Base-by-base conservation (phyloP, 192 early-diverging fungal species). In the Podila verticillata region DNA sequence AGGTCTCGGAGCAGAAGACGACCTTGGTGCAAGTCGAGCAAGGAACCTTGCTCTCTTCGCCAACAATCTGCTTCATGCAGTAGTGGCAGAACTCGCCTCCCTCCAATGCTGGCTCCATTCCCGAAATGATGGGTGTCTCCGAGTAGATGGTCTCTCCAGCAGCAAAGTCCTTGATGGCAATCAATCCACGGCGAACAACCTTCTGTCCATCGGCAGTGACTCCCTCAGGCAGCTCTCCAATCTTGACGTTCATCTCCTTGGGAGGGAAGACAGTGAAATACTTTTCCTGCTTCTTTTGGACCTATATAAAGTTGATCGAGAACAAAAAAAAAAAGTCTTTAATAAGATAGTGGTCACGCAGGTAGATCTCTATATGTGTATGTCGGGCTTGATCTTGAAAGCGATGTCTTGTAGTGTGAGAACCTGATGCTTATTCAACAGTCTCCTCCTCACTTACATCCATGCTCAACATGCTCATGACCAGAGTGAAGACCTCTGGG, bases 401-500 rank as follows among this genome's bases (percentile, higher is more conserved):
- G 24, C n/a, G 51, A 7, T 54, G 51, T 54, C n/a, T 54, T n/a
- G 20, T n/a, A n/a, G 51, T 10, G 6, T 24, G 24, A 54, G 24
- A 26, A 54, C 24, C 49, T 10, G 24, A 7, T 54, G 51, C 51
- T 54, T 54, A 54, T 54, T 54, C 51, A 54, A 54, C 51, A 6
- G 51, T 54, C 24, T 54, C 51, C 24, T 54, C 51, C 51, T 54
- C 51, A 54, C 66, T 72, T 85, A 91, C 89, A 80, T 99, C 96
- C 63, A 92, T 84, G 64, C 94, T 91, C 91, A 97, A 92, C 88
- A 96, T 91, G 54, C 90, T 90, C 88, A 98, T 92, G 59, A 99
- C 92, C 68, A 96, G 74, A 62, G 92, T 91, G 70, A 98, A 93
- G 19, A 99, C 94, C 39, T 89, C 84, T 49, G 93, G 90, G 7